A percentile compares a stretch with the other conserved stretches of the same genome.
Evolutionary conservation across 768 basidiomycete genomes (phyloP).

Genomic region (Mycena venus): DNA sequence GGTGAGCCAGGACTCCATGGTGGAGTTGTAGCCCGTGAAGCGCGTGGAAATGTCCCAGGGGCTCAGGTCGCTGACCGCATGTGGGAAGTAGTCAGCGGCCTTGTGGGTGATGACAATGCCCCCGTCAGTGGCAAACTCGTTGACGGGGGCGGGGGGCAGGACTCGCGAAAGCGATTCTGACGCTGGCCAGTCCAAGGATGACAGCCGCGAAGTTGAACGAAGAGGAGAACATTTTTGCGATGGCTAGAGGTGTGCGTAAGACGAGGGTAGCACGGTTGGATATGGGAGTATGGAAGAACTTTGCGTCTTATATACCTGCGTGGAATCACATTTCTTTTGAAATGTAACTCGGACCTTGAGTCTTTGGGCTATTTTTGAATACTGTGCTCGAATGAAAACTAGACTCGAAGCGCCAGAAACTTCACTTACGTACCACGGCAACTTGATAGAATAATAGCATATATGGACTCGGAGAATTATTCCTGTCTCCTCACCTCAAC

Average conservation of each 20-base stretch:
- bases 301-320: neutral
- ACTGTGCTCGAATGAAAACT: too few species aligned
- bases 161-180: conserved; percentile 7
- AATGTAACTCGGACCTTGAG: too few species aligned
- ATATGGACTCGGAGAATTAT: too few species aligned
- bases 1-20: conserved; percentile 12
- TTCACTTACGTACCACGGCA: too few species aligned
- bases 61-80: conserved; percentile 5
- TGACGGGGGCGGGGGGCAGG: conserved; percentile 8
- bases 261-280: neutral
- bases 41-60: too few species aligned
- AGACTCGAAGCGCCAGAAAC: too few species aligned
- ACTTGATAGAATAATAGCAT: neutral
- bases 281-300: neutral
- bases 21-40: conserved; percentile 15
- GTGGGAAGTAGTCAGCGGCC: conserved; percentile 7
- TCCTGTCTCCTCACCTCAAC: neutral
- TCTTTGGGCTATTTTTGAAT: too few species aligned
- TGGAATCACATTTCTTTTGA: too few species aligned
- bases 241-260: neutral
- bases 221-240: conserved; percentile 5
- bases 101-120: conserved; percentile 11
- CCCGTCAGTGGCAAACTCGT: conserved; percentile 4
- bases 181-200: conserved; percentile 6
- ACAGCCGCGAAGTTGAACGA: conserved; percentile 12